Base-by-base conservation (phyloP, 139 green algal species). In the Trebouxia sp. region DNA sequence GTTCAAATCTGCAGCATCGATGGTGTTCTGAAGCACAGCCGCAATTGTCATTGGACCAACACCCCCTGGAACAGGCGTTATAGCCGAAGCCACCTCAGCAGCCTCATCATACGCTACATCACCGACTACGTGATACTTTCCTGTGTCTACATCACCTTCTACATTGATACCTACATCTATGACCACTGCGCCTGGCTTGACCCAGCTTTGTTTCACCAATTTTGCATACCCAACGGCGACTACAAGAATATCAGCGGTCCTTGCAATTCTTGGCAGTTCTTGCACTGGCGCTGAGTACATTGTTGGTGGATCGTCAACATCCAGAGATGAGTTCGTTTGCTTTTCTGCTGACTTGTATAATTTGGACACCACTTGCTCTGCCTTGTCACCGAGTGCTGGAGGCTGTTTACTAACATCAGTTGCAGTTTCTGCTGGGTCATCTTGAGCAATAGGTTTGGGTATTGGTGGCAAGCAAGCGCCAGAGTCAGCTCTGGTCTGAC, bases 31-130 rank as follows among this genome's bases (percentile, higher is more conserved):
- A 37, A 99, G 85, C 55, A 99, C 87, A 84, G 98, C 97, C 5
- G 96, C 95, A 79, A 99, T 98, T 28, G 96, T 99, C 96, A 99
- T 99, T 20, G 96, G 96, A 7, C 96, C 96, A 24, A 99, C 94
- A 8, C 96, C 96, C 15, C 94, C 96, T 4, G 96, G 96, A 37
- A 99, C 96, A 20, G 96, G 96, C 0, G 96, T 99, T 75, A 99
- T 94, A 10, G 86, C 87, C 0, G 87, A 89, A 10, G 96, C 62
- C 9, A 72, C 62, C 43, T 45, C 32, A 42, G 62, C 32, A 26
- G 43, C 62, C 20, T 72, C 35, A 72, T 26, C 32, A 72, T 45
- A 72, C 4, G 62, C 62, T 45, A 35, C 35, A 43, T 72, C 62
- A 26, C 62, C 62, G 28, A 72, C 62, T 22, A 89, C 80, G 37